Conservation (phyloP, 2,329 filamentous ascomycete genomes). For the Alternaria gansuensis region DNA sequence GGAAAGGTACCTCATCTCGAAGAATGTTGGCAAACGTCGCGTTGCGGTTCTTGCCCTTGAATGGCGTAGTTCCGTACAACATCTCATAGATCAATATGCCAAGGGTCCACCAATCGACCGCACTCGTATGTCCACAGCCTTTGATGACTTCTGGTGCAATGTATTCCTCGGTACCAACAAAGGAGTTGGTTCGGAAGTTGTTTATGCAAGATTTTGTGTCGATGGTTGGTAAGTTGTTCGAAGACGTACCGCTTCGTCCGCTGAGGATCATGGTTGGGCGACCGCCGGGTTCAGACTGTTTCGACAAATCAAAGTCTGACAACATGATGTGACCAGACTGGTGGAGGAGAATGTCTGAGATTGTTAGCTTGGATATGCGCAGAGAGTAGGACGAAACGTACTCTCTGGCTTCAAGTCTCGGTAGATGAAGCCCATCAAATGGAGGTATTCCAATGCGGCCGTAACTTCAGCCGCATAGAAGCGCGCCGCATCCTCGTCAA, state of each 20-base stretch:
- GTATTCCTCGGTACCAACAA: conserved; percentile 98
- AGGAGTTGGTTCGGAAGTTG: conserved; percentile 97
- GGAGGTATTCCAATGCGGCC: conserved; percentile 92
- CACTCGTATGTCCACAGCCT: conserved; percentile 96
- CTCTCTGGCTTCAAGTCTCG: conserved; percentile 96
- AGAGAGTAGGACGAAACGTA: conserved; percentile 59
- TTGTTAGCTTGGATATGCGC: conserved; percentile 49
- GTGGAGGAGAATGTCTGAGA: conserved; percentile 88
- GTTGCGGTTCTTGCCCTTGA: conserved; percentile 99
- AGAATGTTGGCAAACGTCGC: conserved; percentile 98
- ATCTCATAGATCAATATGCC: conserved; percentile 99
- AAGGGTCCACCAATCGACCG: conserved; percentile 99
- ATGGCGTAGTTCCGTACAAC: conserved; percentile 97
- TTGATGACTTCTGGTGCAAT: conserved; percentile 99
- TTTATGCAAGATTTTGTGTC: conserved; percentile 98
- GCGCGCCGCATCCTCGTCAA: conserved; percentile 92
- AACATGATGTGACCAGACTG: conserved; percentile 99
- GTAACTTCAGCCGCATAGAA: conserved; percentile 99
- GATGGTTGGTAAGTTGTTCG: conserved; percentile 90
- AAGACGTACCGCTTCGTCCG: conserved; percentile 81
- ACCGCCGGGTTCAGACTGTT: conserved; percentile 94
- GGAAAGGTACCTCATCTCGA: conserved; percentile 93
- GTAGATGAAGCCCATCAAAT: conserved; percentile 99
- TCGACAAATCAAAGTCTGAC: conserved; percentile 97
- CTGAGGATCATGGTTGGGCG: conserved; percentile 94